Base-by-base conservation (phyloP, 2,329 filamentous ascomycete species). In the Rhexocercosporidium sp. region DNA sequence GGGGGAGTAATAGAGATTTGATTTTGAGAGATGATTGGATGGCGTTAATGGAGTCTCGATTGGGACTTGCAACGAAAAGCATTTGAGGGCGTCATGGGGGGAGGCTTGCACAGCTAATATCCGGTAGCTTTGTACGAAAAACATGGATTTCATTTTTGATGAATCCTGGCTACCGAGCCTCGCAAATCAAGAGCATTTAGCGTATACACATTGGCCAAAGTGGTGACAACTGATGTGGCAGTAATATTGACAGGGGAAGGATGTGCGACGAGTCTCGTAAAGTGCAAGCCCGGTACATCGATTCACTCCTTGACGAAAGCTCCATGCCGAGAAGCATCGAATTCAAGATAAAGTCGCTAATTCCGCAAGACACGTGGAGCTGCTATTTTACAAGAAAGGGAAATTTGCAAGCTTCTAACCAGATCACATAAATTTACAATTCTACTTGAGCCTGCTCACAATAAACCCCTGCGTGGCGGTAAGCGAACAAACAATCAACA, bases 21-120 rank as follows among this genome's bases (percentile, higher is more conserved):
- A 8, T n/a, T 25, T 47, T 51, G 47, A 49, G 44, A 56, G 20
- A 25, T 59, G 25, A n/a, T 44, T 65, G 25, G 27, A 61, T 56
- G 69, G 69, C 51, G 69, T 70, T 66, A 41, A 37, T 61, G 59
- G 68, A 65, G 62, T 44, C 39, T 62, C 54, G 57, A 29, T 34
- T 25, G 8, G 49, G 27, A 65, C 65, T 63, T 59, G 62, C 66
- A 68, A n/a, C n/a, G n/a, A n/a, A n/a, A n/a, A n/a, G n/a, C n/a
- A n/a, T n/a, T 68, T 68, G 18, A 61, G 62, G 72, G 70, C 70
- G 72, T 72, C 63, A 51, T 57, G 59, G 67, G 51, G 64, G 68
- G 53, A 67, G 59, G 67, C 63, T 67, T 68, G 65, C 66, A 57
- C 59, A 31, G 66, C 60, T 59, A 44, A 62, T 62, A 68, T 62